Conservation (phyloP, 2,329 filamentous ascomycete species). For the Ophiosphaerella korrae region DNA sequence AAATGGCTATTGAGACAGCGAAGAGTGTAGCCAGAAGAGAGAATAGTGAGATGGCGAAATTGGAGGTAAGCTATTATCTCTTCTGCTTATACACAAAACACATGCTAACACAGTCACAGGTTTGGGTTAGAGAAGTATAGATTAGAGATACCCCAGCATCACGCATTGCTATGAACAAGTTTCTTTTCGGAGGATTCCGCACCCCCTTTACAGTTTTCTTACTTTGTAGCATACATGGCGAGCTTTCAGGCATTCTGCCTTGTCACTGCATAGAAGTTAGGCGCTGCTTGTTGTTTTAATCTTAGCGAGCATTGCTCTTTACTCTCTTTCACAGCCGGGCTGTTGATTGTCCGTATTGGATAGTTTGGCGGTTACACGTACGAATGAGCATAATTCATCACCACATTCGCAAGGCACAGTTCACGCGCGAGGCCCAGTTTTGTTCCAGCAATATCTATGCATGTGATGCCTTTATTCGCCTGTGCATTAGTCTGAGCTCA, state of each 20-base stretch:
- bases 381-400: slow-evolving; percentile 9
- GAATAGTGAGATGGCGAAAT: slow-evolving; percentile 82
- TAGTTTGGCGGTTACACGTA: slow-evolving; percentile 15
- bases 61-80: slow-evolving; percentile 74
- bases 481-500: not conserved
- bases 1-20: slow-evolving; percentile 78
- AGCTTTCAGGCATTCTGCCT: slow-evolving; percentile 3
- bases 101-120: slow-evolving; percentile 48
- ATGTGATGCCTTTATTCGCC: not conserved
- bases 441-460: not conserved
- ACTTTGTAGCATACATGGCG: slow-evolving; percentile 3
- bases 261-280: slow-evolving; percentile 15
- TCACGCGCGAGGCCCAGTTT: not conserved
- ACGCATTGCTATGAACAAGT: slow-evolving; percentile 29
- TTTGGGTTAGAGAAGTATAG: slow-evolving; percentile 54
- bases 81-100: not conserved
- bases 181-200: slow-evolving; percentile 4
- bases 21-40: slow-evolving; percentile 73
- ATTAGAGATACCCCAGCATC: slow-evolving; percentile 47
- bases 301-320: slow-evolving; percentile 36
- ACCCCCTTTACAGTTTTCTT: not conserved
- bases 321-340: slow-evolving; percentile 43
- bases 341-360: slow-evolving; percentile 38
- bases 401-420: not conserved
- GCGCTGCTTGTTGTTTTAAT: slow-evolving; percentile 28